phyloP scores from a whole-genome alignment of 2,329 filamentous ascomycete species.

The Aciculosporium take region DNA sequence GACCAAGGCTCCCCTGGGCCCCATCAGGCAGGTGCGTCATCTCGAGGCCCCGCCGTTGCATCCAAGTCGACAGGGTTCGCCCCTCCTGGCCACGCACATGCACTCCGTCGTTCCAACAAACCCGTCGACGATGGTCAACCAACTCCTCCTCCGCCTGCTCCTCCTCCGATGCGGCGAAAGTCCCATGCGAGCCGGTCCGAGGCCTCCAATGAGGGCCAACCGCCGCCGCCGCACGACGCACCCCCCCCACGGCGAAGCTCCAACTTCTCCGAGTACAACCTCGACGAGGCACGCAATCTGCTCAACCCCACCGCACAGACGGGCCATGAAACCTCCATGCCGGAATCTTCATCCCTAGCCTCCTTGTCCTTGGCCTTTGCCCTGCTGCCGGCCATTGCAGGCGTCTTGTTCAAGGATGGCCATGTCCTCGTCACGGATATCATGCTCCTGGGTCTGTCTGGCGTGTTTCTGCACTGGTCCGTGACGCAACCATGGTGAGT shows the following conservation, averaged over 20 bases:
- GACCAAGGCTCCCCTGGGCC: slow-evolving; percentile 9
- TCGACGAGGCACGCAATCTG: slow-evolving; percentile 56
- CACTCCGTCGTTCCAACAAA: slow-evolving; percentile 25
- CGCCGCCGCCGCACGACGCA: slow-evolving; percentile 7
- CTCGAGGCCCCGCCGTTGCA: not conserved
- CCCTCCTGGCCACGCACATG: slow-evolving; percentile 17
- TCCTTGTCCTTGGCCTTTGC: slow-evolving; percentile 72
- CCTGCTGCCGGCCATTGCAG: slow-evolving; percentile 72
- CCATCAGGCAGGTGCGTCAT: not conserved
- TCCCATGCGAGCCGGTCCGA: slow-evolving; percentile 13
- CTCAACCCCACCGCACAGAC: slow-evolving; percentile 35
- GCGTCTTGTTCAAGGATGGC: slow-evolving; percentile 73
- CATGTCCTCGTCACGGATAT: slow-evolving; percentile 73
- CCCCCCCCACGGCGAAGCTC: slow-evolving; percentile 57
- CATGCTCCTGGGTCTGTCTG: slow-evolving; percentile 64
- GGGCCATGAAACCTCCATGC: slow-evolving; percentile 22
- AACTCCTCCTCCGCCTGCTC: no score
- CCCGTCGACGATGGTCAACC: slow-evolving; percentile 28
- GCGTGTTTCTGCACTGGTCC: slow-evolving; percentile 84
- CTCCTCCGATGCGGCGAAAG: slow-evolving; percentile 9
- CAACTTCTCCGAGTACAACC: slow-evolving; percentile 60
- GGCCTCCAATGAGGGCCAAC: slow-evolving; percentile 14
- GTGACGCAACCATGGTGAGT: slow-evolving; percentile 75
- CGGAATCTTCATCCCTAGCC: slow-evolving; percentile 57
- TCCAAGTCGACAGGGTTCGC: slow-evolving; percentile 6